A percentile compares a stretch with the other conserved stretches of the same genome.
phyloP scores from a whole-genome alignment of 1,284 basidiomycete species.

The Mycocalia duriaeana region DNA sequence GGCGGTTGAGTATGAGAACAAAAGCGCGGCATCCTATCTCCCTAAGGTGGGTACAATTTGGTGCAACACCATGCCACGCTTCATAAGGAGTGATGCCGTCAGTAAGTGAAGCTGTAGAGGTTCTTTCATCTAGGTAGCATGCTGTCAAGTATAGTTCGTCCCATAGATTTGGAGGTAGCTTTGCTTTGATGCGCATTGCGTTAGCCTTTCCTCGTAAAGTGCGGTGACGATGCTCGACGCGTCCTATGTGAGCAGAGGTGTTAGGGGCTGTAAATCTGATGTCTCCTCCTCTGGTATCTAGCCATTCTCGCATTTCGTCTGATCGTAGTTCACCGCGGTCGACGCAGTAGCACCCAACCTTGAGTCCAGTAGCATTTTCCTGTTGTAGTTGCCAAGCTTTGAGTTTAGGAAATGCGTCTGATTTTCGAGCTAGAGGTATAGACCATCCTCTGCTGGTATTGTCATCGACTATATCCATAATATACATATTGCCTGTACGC shows the following conservation, averaged over 20 bases:
- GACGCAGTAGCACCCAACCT: constrained; percentile 9
- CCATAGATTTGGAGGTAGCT: constrained; percentile 2
- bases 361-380: constrained; percentile 12
- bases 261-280: constrained; percentile 13
- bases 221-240: constrained; percentile 40
- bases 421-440: constrained; percentile 20
- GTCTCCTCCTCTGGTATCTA: neutral
- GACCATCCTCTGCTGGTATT: constrained; percentile 19
- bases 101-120: constrained; percentile 1
- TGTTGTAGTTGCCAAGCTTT: constrained; percentile 14
- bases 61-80: constrained; percentile 7
- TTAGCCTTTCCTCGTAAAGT: constrained; percentile 1
- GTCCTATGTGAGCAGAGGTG: constrained; percentile 13
- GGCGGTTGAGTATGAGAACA: constrained; percentile 17
- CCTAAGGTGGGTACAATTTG: constrained; percentile 14
- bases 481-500: constrained; percentile 17
- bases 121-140: neutral
- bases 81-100: constrained; percentile 4
- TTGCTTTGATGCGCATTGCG: constrained; percentile 1
- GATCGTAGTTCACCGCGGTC: constrained; percentile 26
- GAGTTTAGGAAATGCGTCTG: constrained; percentile 11
- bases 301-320: constrained; percentile 10
- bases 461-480: constrained; percentile 29
- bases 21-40: constrained; percentile 23
- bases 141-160: constrained; percentile 5